These are phyloP conservation scores for Leccinum subrobustum DNA, from an alignment of 1,284 basidiomycete species.

Conservation along the genomic window DNA sequence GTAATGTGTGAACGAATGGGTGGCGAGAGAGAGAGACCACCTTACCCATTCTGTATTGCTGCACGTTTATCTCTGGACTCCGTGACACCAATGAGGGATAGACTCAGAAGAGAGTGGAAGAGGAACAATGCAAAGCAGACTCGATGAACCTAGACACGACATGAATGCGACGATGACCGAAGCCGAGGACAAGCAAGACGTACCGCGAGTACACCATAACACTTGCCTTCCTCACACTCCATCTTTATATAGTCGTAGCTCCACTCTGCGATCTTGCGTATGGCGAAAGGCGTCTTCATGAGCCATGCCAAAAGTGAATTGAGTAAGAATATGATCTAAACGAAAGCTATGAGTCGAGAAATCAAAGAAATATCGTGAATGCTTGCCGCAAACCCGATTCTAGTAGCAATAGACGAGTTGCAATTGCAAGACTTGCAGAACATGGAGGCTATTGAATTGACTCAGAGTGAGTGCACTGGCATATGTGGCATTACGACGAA, in stretches of 20 bases:
- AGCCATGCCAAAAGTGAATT: conserved; percentile 74
- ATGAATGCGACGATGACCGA: neutral
- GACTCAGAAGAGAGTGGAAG: conserved; percentile 83
- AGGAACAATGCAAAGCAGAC: conserved; percentile 94
- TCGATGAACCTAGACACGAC: conserved; percentile 74
- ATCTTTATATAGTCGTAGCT: conserved; percentile 98
- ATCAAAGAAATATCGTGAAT: neutral
- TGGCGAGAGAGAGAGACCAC: conserved; percentile 3
- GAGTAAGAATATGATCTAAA: neutral
- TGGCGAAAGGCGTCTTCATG: conserved; percentile 89
- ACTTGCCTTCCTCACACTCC: conserved; percentile 91
- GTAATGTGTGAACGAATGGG: conserved; percentile 7
- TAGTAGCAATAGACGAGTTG: conserved; percentile 97
- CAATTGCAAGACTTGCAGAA: conserved; percentile 99
- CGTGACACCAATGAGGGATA: conserved; percentile 81
- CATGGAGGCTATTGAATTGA: conserved; percentile 69
- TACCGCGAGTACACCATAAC: conserved; percentile 96
- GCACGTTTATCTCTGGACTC: conserved; percentile 91
- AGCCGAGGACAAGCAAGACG: conserved; percentile 28
- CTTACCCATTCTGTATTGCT: conserved; percentile 94
- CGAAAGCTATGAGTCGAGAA: conserved; percentile 1
- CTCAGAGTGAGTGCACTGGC: conserved; percentile 1
- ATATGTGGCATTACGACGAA: neutral
- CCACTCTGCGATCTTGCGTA: conserved; percentile 88
- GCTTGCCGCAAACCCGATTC: conserved; percentile 89